Percentiles rank a stretch among this genome's conserved stretches.
phyloP scores from a whole-genome alignment of 2,329 filamentous ascomycete species.

The Aspergillus tubingensis region DNA sequence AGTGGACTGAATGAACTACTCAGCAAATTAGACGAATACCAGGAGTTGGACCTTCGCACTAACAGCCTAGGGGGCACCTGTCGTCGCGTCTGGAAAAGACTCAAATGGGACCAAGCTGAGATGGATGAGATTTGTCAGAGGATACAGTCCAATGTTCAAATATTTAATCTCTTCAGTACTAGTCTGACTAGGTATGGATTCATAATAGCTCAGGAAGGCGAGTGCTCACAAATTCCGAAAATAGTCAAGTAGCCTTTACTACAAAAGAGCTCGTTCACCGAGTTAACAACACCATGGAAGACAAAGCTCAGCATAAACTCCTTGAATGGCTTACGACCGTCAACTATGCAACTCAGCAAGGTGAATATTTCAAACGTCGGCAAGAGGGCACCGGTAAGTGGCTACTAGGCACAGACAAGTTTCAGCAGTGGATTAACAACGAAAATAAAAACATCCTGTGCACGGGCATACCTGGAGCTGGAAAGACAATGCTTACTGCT shows the following conservation, averaged over 20 bases:
- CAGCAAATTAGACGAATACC: background rate
- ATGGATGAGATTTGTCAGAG: constrained; percentile 20
- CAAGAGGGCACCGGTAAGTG: constrained; percentile 23
- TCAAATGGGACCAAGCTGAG: constrained; percentile 21
- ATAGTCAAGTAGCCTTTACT: background rate
- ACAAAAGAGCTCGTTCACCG: background rate
- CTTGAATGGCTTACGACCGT: constrained; percentile 18
- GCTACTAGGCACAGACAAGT: constrained; percentile 22
- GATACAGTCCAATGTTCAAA: background rate
- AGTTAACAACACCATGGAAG: background rate
- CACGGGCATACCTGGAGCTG: constrained; percentile 21
- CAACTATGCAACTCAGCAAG: constrained; percentile 16
- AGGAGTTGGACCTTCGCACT: background rate
- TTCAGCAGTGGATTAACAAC: constrained; percentile 16
- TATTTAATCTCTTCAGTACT: background rate
- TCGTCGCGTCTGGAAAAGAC: constrained; percentile 27
- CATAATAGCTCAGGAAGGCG: background rate
- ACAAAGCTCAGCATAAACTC: constrained; percentile 3
- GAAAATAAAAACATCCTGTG: constrained; percentile 16
- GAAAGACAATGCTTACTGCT: constrained; percentile 23
- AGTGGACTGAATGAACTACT: background rate
- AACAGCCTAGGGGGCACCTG: background rate
- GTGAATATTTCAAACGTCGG: constrained; percentile 15
- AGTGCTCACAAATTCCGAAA: background rate
- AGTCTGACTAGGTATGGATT: background rate